Conservation (phyloP, 345 rosid species). For the Brassica incana region DNA sequence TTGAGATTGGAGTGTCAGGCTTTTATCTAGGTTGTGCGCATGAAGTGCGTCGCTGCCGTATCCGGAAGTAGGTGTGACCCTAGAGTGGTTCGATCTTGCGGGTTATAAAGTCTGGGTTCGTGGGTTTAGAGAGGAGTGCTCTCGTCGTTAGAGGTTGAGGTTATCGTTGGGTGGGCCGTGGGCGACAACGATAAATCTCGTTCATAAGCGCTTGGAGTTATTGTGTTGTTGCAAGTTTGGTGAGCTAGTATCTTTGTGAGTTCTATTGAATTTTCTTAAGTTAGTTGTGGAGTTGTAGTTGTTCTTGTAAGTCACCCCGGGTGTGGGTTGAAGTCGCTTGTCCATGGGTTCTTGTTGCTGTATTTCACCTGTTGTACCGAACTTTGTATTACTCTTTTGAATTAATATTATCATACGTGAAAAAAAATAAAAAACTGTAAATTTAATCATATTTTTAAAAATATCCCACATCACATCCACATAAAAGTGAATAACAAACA, state of each 20-base stretch:
- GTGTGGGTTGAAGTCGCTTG: background rate
- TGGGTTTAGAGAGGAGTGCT: background rate
- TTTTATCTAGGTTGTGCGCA: background rate
- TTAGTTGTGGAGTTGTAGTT: background rate
- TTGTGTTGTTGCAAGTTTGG: background rate
- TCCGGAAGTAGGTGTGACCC: background rate
- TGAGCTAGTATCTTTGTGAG: background rate
- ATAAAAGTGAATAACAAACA: background rate
- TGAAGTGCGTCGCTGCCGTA: background rate
- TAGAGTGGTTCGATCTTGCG: background rate
- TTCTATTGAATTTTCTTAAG: background rate
- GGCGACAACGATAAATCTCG: background rate
- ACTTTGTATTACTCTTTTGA: background rate
- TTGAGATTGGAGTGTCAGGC: background rate
- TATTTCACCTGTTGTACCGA: background rate
- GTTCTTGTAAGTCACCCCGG: background rate
- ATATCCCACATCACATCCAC: background rate
- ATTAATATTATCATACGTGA: background rate
- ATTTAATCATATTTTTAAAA: background rate
- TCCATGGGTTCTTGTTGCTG: background rate
- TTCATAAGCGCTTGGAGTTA: background rate
- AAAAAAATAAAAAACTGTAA: too few species aligned
- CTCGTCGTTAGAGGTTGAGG: background rate
- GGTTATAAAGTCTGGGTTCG: background rate
- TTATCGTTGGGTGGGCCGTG: too few species aligned